Evolutionary conservation across 805 yeast genomes (phyloP), one percentile per base, ranked within the genome.

Genomic region (Kregervanrija fluxuum): DNA sequence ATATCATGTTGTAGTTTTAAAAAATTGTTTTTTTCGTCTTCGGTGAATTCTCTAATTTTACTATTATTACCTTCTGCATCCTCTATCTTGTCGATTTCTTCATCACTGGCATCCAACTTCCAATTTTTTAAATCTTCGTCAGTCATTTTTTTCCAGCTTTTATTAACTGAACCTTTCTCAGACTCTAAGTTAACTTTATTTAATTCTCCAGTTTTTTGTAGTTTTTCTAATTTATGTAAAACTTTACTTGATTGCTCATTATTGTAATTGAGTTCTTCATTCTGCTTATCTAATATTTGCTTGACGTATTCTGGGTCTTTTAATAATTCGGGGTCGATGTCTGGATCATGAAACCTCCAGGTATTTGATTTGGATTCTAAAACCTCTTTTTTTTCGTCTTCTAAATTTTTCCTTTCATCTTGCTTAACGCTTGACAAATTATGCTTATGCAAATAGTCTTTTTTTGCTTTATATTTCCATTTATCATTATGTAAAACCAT

Each of bases 401-500:
- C 51, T 5, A 5, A 11, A 1, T 30, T 31, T 30, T 45, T 35
- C 0, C 47, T 45, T 13, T 40, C 37, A 33, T 49, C 53, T 13
- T 47, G 45, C 33, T 42, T 31, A 31, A 42, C 35, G 13, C 32
- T 42, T 13, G 42, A 41, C 6, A 55, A 46, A 1, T 71, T 72
- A 51, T 74, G 79, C 51, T 75, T 74, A 37, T 63, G 55, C 55
- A 65, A 51, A 47, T 71, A 71, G 13, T 64, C 57, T 33, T 56
- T 54, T 42, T 68, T 73, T 12, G 77, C 75, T 46, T 65, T 69
- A 40, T 65, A 59, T 45, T 74, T 75, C 79, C 80, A 74, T 56
- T 74, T 74, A 42, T 66, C 70, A 54, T 74, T 74, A 48, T 74
- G 79, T 11, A 75, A 59, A 10, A 74, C 80, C 80, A 74, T 74